Evolutionary conservation across 306 rosid genomes (phyloP).

Genomic region (Inga oerstediana): DNA sequence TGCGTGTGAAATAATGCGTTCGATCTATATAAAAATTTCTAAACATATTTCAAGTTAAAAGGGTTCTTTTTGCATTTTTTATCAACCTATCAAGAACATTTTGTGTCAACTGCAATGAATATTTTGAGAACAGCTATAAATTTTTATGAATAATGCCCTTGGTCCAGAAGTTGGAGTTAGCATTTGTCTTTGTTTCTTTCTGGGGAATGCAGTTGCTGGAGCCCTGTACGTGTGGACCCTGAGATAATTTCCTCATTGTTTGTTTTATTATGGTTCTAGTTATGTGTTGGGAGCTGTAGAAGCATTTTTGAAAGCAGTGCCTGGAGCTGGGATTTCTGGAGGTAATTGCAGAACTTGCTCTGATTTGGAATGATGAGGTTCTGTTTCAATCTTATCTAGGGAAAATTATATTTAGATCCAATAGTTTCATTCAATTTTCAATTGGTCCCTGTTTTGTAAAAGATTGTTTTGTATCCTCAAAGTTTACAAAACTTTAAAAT

Average conservation of each 20-base stretch:
- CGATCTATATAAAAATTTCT: not conserved
- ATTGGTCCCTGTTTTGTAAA: not conserved
- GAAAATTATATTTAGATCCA: no score
- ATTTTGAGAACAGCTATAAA: no score
- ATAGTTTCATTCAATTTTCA: not conserved
- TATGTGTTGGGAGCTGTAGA: conserved; percentile 51
- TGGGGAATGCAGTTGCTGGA: no score
- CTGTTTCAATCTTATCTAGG: not conserved
- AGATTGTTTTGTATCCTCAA: not conserved
- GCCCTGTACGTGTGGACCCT: no score
- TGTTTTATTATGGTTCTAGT: conserved; percentile 61
- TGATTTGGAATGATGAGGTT: conserved; percentile 14
- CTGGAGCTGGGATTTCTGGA: conserved; percentile 87
- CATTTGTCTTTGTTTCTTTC: no score
- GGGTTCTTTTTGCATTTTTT: not conserved
- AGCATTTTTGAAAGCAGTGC: no score
- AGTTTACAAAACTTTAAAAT: not conserved
- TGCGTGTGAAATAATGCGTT: not conserved
- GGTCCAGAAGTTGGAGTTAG: no score
- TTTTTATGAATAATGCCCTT: no score
- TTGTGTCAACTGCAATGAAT: not conserved
- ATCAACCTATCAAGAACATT: not conserved
- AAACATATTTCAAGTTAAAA: not conserved
- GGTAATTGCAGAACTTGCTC: conserved; percentile 48
- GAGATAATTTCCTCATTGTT: conserved; percentile 15